Evolutionary conservation across 2,329 filamentous ascomycete species (phyloP), one percentile per base, ranked within the genome.

Genomic region (Diplodia seriata): DNA sequence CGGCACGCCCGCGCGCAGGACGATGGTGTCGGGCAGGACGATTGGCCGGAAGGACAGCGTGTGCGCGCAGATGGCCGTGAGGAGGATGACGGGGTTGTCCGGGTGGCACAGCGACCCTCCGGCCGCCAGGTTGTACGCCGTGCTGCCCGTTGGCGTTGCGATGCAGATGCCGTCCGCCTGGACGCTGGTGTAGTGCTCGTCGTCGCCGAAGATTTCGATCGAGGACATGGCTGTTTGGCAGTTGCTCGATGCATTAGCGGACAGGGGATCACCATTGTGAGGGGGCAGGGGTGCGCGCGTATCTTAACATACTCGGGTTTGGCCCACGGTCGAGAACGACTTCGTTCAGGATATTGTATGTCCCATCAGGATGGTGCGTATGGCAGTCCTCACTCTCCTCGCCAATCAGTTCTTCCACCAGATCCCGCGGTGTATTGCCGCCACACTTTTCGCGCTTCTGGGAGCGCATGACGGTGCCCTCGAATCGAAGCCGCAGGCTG

Each of bases 41-140:
- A 98, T 95, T n/a, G 94, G 94, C 12, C 95, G 87, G 85, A 98
- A 98, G 2, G 92, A 97, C 3, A 98, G 85, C 0, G 94, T 97
- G 79, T 98, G 94, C 1, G 95, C 92, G 77, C 94, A 97, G 67
- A 98, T 97, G 61, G 94, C 91, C 0, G 94, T 97, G 6, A 98
- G 88, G 1, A 98, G 88, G 80, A 98, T 97, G 57, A 97, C 94
- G 0, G 94, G 95, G 77, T 97, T 98, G 73, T 98, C 95, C 0
- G 94, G 94, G 76, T 98, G 94, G 75, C 93, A 97, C 29, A 98
- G 86, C 3, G 93, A 97, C 23, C 94, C 94, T n/a, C 95, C 95
- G 0, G 94, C 94, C 0, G 94, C 94, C 23, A 98, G 89, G 76
- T 97, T 97, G 81, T 98, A 98, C 20, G 94, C 94, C 15, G 94